Evolutionary conservation across 2,329 filamentous ascomycete genomes (phyloP).

Genomic region (Venturia oleaginea): DNA sequence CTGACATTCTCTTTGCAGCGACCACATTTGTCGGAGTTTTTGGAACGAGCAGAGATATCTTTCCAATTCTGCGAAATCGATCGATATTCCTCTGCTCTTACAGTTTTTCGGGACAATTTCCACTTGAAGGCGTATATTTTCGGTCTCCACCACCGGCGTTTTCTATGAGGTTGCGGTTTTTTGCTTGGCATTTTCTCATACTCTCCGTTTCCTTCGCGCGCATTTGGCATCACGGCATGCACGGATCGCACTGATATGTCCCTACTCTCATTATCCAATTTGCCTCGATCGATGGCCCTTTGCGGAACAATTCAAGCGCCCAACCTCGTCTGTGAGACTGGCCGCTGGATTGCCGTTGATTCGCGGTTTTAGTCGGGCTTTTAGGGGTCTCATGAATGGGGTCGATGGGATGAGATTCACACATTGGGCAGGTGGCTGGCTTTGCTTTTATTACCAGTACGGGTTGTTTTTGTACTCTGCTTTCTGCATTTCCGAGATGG

Average conservation of each 20-base stretch:
- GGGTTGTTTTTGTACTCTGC: neutral
- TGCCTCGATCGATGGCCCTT: neutral
- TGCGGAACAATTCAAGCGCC: neutral
- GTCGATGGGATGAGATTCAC: neutral
- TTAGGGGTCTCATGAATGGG: neutral
- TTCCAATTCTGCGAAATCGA: neutral
- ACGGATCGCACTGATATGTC: neutral
- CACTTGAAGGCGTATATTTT: neutral
- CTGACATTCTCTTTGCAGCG: neutral
- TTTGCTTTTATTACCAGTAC: neutral
- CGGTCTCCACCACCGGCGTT: neutral
- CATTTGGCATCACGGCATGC: neutral
- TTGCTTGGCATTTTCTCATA: neutral
- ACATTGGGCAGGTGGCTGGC: neutral
- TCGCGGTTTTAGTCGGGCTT: neutral
- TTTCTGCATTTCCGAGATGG: neutral
- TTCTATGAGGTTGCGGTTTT: neutral
- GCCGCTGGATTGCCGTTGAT: neutral
- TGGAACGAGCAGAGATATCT: neutral
- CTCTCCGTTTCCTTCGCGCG: neutral
- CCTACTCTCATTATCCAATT: neutral
- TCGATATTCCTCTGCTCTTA: neutral
- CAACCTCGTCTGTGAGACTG: neutral
- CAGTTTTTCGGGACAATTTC: neutral
- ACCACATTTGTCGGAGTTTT: slow-evolving; percentile 9